phyloP scores from a whole-genome alignment of 345 rosid species.

The Reutealis trisperma region DNA sequence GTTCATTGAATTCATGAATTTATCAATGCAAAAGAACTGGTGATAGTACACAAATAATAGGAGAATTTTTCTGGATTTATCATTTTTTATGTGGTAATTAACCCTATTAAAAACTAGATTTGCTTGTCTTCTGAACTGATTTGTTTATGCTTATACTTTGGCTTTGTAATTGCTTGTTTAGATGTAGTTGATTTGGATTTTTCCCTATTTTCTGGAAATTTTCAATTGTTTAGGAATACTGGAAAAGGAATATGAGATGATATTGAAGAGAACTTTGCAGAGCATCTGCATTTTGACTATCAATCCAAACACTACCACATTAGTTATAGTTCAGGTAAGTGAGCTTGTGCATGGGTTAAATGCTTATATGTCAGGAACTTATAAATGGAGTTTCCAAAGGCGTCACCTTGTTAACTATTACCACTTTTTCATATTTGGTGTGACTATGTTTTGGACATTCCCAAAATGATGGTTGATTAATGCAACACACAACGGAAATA shows the following conservation, averaged over 20 bases:
- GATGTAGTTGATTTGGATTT: background rate
- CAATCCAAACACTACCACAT: constrained; percentile 88
- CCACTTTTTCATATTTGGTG: background rate
- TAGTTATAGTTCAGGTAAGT: constrained; percentile 72
- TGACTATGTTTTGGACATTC: too few species aligned
- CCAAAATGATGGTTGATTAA: too few species aligned
- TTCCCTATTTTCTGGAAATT: constrained; percentile 11
- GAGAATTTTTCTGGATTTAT: background rate
- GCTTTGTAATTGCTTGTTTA: background rate
- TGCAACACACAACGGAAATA: too few species aligned
- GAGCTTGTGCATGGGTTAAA: background rate
- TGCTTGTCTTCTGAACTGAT: background rate
- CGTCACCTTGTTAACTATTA: background rate
- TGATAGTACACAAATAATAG: too few species aligned
- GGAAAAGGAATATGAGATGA: constrained; percentile 82
- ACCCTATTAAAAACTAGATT: background rate
- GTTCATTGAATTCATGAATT: background rate
- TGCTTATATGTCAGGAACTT: background rate
- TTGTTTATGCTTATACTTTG: too few species aligned
- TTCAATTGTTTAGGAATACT: constrained; percentile 50
- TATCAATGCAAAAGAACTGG: background rate
- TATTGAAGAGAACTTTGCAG: constrained; percentile 79
- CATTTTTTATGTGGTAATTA: background rate
- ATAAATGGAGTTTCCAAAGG: background rate
- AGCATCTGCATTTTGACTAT: constrained; percentile 75